A percentile compares a stretch with the other conserved stretches of the same genome.
These are phyloP conservation scores for Zalerion maritima DNA, from an alignment of 495 filamentous ascomycete species.

Conservation along the genomic window DNA sequence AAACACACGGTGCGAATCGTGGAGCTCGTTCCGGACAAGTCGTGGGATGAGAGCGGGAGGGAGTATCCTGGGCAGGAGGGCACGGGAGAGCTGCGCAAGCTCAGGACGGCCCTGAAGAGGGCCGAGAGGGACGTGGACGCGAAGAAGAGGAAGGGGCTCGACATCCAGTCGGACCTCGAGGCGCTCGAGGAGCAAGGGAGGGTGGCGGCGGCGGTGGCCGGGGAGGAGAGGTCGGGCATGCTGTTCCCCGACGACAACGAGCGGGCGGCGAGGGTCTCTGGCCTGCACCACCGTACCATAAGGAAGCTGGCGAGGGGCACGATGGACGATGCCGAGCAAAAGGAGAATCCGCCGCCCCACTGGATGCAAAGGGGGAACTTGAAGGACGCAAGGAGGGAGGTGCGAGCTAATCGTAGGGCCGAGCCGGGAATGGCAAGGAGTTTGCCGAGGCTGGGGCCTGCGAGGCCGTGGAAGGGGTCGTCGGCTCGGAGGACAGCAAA, in stretches of 20 bases:
- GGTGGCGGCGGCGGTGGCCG: slow-evolving; percentile 30
- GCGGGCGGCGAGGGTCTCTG: too few species aligned
- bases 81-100: slow-evolving; percentile 20
- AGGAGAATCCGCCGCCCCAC: too few species aligned
- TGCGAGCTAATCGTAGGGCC: too few species aligned
- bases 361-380: too few species aligned
- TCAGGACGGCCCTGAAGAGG: slow-evolving; percentile 12
- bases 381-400: too few species aligned
- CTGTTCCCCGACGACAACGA: neutral
- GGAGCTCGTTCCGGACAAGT: slow-evolving; percentile 55
- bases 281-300: too few species aligned
- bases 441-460: too few species aligned
- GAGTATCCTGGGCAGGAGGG: slow-evolving; percentile 29
- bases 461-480: too few species aligned
- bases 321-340: too few species aligned
- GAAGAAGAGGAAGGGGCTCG: slow-evolving; percentile 2
- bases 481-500: too few species aligned
- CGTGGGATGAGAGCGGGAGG: slow-evolving; percentile 34
- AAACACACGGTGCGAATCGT: slow-evolving; percentile 72
- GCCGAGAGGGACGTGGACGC: neutral
- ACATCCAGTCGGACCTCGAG: slow-evolving; percentile 5
- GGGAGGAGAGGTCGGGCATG: slow-evolving; percentile 3
- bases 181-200: slow-evolving; percentile 22
- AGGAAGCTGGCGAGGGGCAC: too few species aligned
- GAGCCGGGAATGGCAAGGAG: too few species aligned